Percentiles rank a stretch among this genome's conserved stretches.
phyloP scores from a whole-genome alignment of 371 early-diverging fungal species.

The Rhizopus microsporus region DNA sequence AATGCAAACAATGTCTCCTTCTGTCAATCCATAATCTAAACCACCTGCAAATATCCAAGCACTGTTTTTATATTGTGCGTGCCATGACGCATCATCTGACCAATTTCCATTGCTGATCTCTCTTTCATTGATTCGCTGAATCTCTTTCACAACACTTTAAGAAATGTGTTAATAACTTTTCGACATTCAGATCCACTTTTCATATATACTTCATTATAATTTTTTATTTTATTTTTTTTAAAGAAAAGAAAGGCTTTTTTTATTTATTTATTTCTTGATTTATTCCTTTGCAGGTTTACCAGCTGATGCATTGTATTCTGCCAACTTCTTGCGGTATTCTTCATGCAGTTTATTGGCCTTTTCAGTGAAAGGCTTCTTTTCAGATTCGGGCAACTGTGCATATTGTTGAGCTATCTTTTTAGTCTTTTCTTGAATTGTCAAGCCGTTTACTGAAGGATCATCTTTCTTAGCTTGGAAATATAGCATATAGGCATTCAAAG shows the following conservation, averaged over 20 bases:
- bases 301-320: neutral
- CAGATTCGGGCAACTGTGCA: neutral
- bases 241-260: conserved; percentile 5
- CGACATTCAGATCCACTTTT: neutral
- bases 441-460: neutral
- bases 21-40: conserved; percentile 82
- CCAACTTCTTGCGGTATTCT: neutral
- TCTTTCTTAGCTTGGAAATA: conserved; percentile 33
- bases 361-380: neutral
- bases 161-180: neutral
- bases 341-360: conserved; percentile 5
- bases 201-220: neutral
- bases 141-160: conserved; percentile 71
- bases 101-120: conserved; percentile 54
- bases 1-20: conserved; percentile 90
- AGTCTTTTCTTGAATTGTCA: neutral
- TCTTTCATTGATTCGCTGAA: conserved; percentile 69
- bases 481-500: conserved; percentile 44
- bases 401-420: neutral
- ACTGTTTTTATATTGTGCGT: conserved; percentile 86
- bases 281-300: neutral
- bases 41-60: conserved; percentile 91
- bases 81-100: conserved; percentile 76
- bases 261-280: neutral
- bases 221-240: conserved; percentile 10